Conservation (phyloP, 768 basidiomycete genomes). For the Bullera alba region DNA sequence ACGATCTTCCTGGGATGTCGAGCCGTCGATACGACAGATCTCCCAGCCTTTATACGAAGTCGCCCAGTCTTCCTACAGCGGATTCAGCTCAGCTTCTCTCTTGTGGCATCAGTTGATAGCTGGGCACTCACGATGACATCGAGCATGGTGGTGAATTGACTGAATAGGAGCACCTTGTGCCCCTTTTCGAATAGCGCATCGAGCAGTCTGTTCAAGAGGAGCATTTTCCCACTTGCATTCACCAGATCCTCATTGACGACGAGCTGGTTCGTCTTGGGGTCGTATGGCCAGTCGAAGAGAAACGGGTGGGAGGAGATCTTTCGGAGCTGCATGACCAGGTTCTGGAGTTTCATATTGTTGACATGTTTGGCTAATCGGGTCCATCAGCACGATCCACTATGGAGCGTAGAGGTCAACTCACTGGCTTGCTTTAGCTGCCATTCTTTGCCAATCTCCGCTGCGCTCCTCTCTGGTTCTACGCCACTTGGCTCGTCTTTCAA, state of each 20-base stretch:
- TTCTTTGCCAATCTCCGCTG: slow-evolving; percentile 55
- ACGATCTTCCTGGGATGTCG: slow-evolving; percentile 70
- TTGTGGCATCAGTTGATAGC: no score
- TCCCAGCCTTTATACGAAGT: slow-evolving; percentile 70
- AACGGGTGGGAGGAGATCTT: slow-evolving; percentile 77
- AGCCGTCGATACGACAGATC: slow-evolving; percentile 88
- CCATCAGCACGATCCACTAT: background rate
- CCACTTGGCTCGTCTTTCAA: slow-evolving; percentile 39
- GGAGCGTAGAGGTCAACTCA: slow-evolving; percentile 44
- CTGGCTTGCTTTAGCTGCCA: slow-evolving; percentile 58
- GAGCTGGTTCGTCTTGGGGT: slow-evolving; percentile 57
- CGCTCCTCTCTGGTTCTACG: slow-evolving; percentile 48
- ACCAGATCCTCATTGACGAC: slow-evolving; percentile 73
- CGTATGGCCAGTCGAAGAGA: slow-evolving; percentile 75
- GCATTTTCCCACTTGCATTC: slow-evolving; percentile 91
- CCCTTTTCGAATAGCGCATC: slow-evolving; percentile 67
- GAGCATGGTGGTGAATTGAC: slow-evolving; percentile 93
- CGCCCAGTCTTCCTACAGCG: slow-evolving; percentile 67
- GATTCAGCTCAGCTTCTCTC: background rate
- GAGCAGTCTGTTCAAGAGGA: slow-evolving; percentile 81
- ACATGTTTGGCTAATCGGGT: slow-evolving; percentile 61
- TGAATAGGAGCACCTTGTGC: slow-evolving; percentile 67
- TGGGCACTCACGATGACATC: slow-evolving; percentile 83
- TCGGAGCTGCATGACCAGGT: slow-evolving; percentile 91
- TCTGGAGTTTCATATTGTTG: slow-evolving; percentile 89